Evolutionary conservation across 805 yeast genomes (phyloP), one percentile per base, ranked within the genome.

Genomic region (Monosporozyma unispora): DNA sequence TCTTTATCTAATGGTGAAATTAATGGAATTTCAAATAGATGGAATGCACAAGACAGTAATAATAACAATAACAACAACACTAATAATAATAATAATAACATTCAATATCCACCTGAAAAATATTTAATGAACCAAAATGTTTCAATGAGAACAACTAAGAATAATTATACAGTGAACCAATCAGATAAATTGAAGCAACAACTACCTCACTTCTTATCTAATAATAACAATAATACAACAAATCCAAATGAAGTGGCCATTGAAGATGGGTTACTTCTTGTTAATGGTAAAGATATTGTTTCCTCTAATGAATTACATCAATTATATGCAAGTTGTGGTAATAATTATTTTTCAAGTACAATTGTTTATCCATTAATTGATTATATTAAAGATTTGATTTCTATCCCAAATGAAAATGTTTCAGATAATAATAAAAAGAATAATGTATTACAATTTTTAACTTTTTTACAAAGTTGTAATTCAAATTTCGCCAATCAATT

Each of bases 291-390:
- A 49, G 72, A 75, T 45, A 81, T 84, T 21, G 68, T 80, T 19
- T 78, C 88, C 1, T 80, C 88, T 0, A 69, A 75, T 0, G 81
- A 77, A 7, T 71, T 85, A 48, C 77, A 77, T 49, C 54, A 63
- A 10, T 65, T 77, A 46, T 84, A 75, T 56, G 52, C 59, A 11
- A 72, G 57, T 8, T 60, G 74, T 54, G 77, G 84, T 0, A 60
- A 67, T 11, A 71, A 70, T 40, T 85, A 84, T 62, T 85, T 83
- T 56, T 74, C 80, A n/a, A 70, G 72, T 42, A 61, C 67, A 2
- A 54, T 62, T 4, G 74, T 77, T 4, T 59, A 63, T 50, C 54
- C 63, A 35, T 68, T 79, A 27, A 67, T 75, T 18, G 64, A 66
- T 33, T 57, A 66, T 40, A 54, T 77, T 29, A 67, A 67, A 33